Evolutionary conservation across 2,329 filamentous ascomycete species (phyloP), one percentile per base, ranked within the genome.

Genomic region (Escovopsis weberi): DNA sequence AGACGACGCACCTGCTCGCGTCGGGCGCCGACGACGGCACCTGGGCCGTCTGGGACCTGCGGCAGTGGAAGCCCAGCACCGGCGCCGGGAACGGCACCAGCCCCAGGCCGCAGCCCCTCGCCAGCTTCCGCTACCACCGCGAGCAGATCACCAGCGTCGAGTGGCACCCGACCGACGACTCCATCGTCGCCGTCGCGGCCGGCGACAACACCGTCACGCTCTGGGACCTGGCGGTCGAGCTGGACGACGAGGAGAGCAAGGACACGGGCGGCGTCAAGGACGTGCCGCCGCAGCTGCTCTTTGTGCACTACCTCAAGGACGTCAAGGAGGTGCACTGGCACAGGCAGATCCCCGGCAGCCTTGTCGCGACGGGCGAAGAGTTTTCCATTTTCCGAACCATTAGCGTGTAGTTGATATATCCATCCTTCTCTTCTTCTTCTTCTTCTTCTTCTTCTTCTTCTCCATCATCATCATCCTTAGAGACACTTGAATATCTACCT

Each of bases 261-360:
- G 85, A 94, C 55, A 88, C 83, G 4, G 86, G 82, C 0, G 87
- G 85, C 42, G 78, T 89, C 35, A 79, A 85, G 56, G 89, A 94
- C 48, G 86, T 96, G 48, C 91, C 91, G 45, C 86, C 91, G 4
- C 91, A 98, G 63, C 65, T 98, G 53, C 68, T 98, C 49, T 98
- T 98, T 62, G 87, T 95, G 56, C 91, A 98, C 65, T 95, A 94
- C 60, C 86, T 93, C 68, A 83, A 93, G 55, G 80, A 85, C 53
- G 87, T 87, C 44, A 96, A 95, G 74, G 91, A 98, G 65, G 67
- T 88, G 33, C 91, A 98, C 66, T 98, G 91, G 89, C 89, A 96
- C 66, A 84, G 83, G 32, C 91, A 98, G 67, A 94, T 96, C 59
- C 84, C 86, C 1, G 91, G 91, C 28, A 80, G 79, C 32, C 66